Evolutionary conservation across 192 early-diverging fungal species (phyloP), one percentile per base, ranked within the genome.

Genomic region (Haplosporangium gracile): DNA sequence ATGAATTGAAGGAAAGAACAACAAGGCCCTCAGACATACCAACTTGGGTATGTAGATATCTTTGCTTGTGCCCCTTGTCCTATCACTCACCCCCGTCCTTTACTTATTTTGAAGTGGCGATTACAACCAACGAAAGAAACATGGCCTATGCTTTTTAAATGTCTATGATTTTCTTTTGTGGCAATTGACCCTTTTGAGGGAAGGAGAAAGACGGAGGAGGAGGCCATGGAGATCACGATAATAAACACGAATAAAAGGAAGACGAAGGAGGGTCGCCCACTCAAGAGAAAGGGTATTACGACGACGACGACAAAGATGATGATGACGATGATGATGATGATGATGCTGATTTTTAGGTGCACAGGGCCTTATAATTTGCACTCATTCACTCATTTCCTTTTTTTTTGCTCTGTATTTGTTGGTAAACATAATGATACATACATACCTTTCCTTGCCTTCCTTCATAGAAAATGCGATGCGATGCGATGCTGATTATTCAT

Each of bases 401-500:
- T 20, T 49, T 51, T 22, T 22, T 51, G 49, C 49, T 51, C 49
- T 51, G 47, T 20, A 20, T 51, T 49, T 51, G 49, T 5, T 51
- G 49, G 49, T 51, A 51, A 51, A 51, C 20, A 51, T 51, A 13
- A 45, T 18, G 49, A 2, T 51, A 65, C 60, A 32, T 65, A 65
- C 60, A 9, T 65, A 51, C 26, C 26, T 65, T 26, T 32, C 26
- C 24, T 10, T 32, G 10, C 29, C 2, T 16, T 29, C 10, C 22
- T 5, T 26, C 55, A 57, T 10, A 57, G 55, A 32, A 60, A 32
- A 65, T 65, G 60, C 60, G 60, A 65, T 65, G 60, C 60, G 60
- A 65, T 65, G 60, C 60, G 60, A 51, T 51, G 49, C 49, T 16
- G 49, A 65, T 65, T 65, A 65, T 65, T 65, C 60, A 32, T 65